These are phyloP conservation scores for Globisporangium viniferum DNA, from an alignment of 352 stramenopile genomes.

Conservation along the genomic window DNA sequence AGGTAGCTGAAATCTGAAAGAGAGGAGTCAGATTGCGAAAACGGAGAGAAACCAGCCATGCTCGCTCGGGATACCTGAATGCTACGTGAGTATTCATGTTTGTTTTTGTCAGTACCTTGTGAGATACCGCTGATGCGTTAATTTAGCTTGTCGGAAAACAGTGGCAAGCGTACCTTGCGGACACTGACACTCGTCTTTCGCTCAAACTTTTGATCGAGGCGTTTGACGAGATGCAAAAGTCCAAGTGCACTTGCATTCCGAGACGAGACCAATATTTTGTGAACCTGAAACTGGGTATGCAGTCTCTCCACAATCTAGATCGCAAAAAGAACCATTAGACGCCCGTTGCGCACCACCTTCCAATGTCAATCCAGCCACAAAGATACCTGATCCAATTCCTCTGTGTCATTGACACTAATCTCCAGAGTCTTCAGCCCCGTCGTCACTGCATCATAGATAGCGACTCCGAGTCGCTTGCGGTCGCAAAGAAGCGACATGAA, in stretches of 20 bases:
- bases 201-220: slow-evolving; percentile 44
- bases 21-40: neutral
- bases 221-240: slow-evolving; percentile 67
- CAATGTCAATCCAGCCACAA: neutral
- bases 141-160: neutral
- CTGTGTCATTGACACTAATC: slow-evolving; percentile 30
- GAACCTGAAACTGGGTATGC: slow-evolving; percentile 69
- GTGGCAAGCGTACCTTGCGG: slow-evolving; percentile 47
- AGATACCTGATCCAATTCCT: slow-evolving; percentile 49
- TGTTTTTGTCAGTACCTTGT: neutral
- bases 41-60: neutral
- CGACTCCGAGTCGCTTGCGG: slow-evolving; percentile 57
- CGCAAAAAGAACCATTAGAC: neutral
- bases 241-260: slow-evolving; percentile 61
- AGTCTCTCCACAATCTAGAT: slow-evolving; percentile 53
- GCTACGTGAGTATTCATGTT: neutral
- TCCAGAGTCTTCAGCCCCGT: slow-evolving; percentile 69
- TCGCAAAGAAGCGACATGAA: slow-evolving; percentile 77
- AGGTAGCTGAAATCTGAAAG: slow-evolving; percentile 70
- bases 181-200: slow-evolving; percentile 51
- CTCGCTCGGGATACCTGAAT: slow-evolving; percentile 5
- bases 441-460: slow-evolving; percentile 69
- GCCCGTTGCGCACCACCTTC: neutral
- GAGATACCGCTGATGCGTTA: neutral
- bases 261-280: slow-evolving; percentile 63